Base-by-base conservation (phyloP, 2,329 filamentous ascomycete genomes). In the Pseudocercospora crystallina region DNA sequence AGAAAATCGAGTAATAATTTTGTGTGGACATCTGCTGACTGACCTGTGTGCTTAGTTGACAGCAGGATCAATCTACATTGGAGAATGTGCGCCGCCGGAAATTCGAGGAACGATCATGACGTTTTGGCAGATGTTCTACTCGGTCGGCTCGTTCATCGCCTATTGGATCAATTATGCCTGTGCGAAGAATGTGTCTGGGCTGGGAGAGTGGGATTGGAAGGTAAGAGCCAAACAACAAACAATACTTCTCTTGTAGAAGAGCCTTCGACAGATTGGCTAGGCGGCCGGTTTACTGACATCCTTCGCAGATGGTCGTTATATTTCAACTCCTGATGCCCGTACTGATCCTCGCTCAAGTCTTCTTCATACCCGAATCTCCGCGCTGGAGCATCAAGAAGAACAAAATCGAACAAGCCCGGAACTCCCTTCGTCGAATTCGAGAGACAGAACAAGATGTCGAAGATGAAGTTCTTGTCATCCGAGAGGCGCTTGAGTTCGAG, bases 161-260 rank as follows among this genome's bases (percentile, higher is more conserved):
- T 84, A 81, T 71, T 80, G 76, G 83, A 81, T 87, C 64, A 83
- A 83, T 65, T 87, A 79, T 59, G 84, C 78, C 12, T 82, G 81
- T 65, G 76, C 76, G 32, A 74, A 81, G 62, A 71, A 86, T 67
- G 72, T 73, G 37, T 60, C 71, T 36, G 71, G 60, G 36, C 77
- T 87, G 5, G 85, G 85, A 34, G 75, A 89, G 59, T 63, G 85
- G 85, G 84, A 87, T 68, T 88, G 85, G 85, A 81, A 80, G n/a
- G n/a, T n/a, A n/a, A n/a, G n/a, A n/a, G n/a, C n/a, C n/a, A n/a
- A n/a, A n/a, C n/a, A n/a, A n/a, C n/a, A n/a, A n/a, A n/a, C n/a
- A n/a, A n/a, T n/a, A n/a, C n/a, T n/a, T n/a, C n/a, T n/a, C n/a
- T n/a, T n/a, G n/a, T n/a, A n/a, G n/a, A n/a, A n/a, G n/a, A n/a